These are phyloP conservation scores for Lathyrus sativus DNA, from an alignment of 306 rosid species.

Conservation along the genomic window DNA sequence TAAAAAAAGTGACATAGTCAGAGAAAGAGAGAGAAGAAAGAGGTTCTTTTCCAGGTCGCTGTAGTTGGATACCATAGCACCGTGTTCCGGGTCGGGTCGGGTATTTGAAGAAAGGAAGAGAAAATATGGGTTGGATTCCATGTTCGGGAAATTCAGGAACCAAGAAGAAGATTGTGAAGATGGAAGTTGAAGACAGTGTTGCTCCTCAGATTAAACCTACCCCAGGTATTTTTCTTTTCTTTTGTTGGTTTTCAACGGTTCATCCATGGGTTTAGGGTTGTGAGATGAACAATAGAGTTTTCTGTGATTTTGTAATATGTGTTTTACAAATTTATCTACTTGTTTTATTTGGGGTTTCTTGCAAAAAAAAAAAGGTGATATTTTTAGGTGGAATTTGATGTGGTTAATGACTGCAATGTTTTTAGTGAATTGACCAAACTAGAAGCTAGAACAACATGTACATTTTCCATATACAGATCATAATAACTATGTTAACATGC, in stretches of 20 bases:
- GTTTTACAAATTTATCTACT: constrained; percentile 17
- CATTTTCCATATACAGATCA: constrained; percentile 1
- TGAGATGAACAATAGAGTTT: constrained; percentile 34
- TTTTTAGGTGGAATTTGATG: constrained; percentile 32
- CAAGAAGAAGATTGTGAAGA: constrained; percentile 58
- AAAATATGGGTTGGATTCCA: constrained; percentile 86
- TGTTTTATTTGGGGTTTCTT: constrained; percentile 42
- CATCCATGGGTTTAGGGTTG: constrained; percentile 18
- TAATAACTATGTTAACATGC: background rate
- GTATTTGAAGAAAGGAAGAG: background rate
- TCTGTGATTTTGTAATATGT: background rate
- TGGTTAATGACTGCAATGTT: constrained; percentile 11
- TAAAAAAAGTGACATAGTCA: constrained; percentile 30
- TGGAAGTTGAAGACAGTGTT: constrained; percentile 49
- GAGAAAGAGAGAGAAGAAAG: constrained; percentile 36
- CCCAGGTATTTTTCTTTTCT: constrained; percentile 50
- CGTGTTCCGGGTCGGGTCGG: constrained; percentile 40
- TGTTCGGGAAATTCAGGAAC: constrained; percentile 74
- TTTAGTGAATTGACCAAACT: background rate
- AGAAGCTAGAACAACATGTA: background rate
- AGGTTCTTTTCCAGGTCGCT: constrained; percentile 41
- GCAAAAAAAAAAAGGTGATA: background rate
- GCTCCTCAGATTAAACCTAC: constrained; percentile 62
- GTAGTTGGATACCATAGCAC: constrained; percentile 30
- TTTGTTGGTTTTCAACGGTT: background rate